Evolutionary conservation across 495 filamentous ascomycete species (phyloP), one percentile per base, ranked within the genome.

Genomic region (Neurospora sublineolata): DNA sequence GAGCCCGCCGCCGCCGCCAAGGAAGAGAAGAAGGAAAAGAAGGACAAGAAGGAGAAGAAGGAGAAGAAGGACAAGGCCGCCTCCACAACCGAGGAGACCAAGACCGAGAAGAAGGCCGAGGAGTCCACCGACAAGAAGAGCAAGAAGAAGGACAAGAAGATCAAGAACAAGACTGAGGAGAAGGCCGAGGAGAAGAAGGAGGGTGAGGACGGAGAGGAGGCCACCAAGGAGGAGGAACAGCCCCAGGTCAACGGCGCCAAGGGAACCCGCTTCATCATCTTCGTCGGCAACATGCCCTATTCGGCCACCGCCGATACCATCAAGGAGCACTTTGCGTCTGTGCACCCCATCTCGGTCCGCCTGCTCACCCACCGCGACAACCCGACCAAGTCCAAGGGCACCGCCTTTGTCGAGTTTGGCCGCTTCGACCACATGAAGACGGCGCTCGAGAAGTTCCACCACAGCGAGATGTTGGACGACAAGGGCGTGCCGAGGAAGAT

Each of bases 341-440:
- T 97, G 70, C 79, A 87, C 16, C 94, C 95, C 3, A 86, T 83
- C 20, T 86, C 86, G 12, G 85, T 97, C 69, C 92, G 95, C 1
- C 87, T 93, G 37, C 87, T 91, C 36, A 93, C 91, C 18, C 83
- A 93, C 76, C 90, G 90, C 75, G 85, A 87, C 52, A 85, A 90
- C 69, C 86, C 89, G 18, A 81, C 79, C 37, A 91, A 91, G 73
- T 92, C 89, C 72, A 93, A 93, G 75, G 95, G 95, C 38, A 92
- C 91, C 73, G 95, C 93, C 4, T 99, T 99, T 80, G 84, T 99
- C 72, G 95, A 99, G 81, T 98, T 99, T 75, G 91, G 89, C 72
- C 83, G 87, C 67, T 97, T 88, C 83, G 93, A 97, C 81, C 88
- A 90, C 78, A 97, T 98, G 94, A 91, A 97, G 86, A 94, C 92